Evolutionary conservation across 768 basidiomycete genomes (phyloP).

Genomic region (Astraeus odoratus): DNA sequence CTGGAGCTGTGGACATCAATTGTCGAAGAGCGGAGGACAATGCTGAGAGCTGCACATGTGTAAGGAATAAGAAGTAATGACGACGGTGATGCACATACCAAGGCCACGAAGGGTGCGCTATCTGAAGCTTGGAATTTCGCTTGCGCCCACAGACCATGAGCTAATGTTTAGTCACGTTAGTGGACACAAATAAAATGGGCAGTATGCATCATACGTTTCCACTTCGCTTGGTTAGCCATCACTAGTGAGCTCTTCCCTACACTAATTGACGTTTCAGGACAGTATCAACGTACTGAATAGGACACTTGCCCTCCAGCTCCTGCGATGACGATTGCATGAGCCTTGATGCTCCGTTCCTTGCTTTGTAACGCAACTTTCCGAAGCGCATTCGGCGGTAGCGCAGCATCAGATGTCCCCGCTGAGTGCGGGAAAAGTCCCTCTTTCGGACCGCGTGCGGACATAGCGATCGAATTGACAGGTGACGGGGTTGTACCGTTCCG

Average conservation of each 20-base stretch:
- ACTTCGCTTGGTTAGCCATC: slow-evolving; percentile 62
- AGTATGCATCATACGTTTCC: slow-evolving; percentile 43
- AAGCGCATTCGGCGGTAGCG: slow-evolving; percentile 35
- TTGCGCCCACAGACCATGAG: slow-evolving; percentile 71
- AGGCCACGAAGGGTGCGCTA: slow-evolving; percentile 61
- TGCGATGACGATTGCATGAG: slow-evolving; percentile 54
- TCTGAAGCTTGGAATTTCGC: slow-evolving; percentile 64
- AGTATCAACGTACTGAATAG: background rate
- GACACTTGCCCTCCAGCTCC: slow-evolving; percentile 55
- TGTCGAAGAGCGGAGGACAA: slow-evolving; percentile 68
- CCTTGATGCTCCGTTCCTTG: slow-evolving; percentile 38
- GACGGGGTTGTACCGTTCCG: background rate
- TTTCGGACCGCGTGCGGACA: background rate
- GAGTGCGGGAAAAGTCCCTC: background rate
- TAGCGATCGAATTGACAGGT: background rate
- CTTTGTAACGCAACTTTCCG: slow-evolving; percentile 39
- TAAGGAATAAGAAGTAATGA: slow-evolving; percentile 2
- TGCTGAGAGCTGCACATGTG: slow-evolving; percentile 44
- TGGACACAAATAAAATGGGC: background rate
- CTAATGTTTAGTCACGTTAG: slow-evolving; percentile 20
- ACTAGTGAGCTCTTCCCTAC: slow-evolving; percentile 75
- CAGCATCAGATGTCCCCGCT: slow-evolving; percentile 12
- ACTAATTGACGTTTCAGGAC: slow-evolving; percentile 21
- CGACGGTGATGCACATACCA: slow-evolving; percentile 36
- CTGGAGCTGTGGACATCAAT: slow-evolving; percentile 66